Evolutionary conservation across 352 stramenopile species (phyloP).

Genomic region (Globisporangium rhizosaccharum): DNA sequence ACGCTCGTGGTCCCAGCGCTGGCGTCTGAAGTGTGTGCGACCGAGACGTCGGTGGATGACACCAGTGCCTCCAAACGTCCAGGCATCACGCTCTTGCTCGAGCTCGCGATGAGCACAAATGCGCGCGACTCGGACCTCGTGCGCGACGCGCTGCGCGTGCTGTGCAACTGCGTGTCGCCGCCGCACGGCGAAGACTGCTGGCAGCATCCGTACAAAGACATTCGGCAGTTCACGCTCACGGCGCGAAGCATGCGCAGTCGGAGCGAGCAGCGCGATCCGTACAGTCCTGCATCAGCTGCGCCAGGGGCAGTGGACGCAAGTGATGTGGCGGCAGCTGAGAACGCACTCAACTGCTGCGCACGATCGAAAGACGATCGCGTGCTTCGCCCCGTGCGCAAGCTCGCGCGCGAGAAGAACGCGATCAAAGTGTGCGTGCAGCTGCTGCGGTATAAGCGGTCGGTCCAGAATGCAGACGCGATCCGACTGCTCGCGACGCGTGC

Average conservation of each 20-base stretch:
- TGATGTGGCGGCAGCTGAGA: slow-evolving; percentile 11
- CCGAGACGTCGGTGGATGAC: slow-evolving; percentile 58
- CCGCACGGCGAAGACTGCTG: slow-evolving; percentile 76
- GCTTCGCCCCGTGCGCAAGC: slow-evolving; percentile 59
- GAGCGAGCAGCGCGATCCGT: slow-evolving; percentile 17
- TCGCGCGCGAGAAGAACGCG: slow-evolving; percentile 73
- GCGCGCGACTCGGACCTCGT: slow-evolving; percentile 68
- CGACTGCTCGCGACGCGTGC: slow-evolving; percentile 76
- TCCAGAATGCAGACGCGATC: slow-evolving; percentile 84
- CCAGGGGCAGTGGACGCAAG: neutral
- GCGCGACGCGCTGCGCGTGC: slow-evolving; percentile 61
- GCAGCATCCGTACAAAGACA: slow-evolving; percentile 82
- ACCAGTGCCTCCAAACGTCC: slow-evolving; percentile 26
- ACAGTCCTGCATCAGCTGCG: neutral
- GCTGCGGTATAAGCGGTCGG: slow-evolving; percentile 82
- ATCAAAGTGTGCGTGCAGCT: slow-evolving; percentile 87
- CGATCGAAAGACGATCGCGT: slow-evolving; percentile 63
- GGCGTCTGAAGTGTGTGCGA: slow-evolving; percentile 70
- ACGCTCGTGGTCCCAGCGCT: slow-evolving; percentile 70
- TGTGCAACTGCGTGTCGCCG: slow-evolving; percentile 82
- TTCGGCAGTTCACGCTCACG: slow-evolving; percentile 74
- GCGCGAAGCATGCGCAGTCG: slow-evolving; percentile 60
- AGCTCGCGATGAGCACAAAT: slow-evolving; percentile 74
- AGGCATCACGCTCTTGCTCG: slow-evolving; percentile 68
- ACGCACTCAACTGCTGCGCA: slow-evolving; percentile 36